Base-by-base conservation (phyloP, 1,139 yeast species). In the Meyerozyma carpophila region DNA sequence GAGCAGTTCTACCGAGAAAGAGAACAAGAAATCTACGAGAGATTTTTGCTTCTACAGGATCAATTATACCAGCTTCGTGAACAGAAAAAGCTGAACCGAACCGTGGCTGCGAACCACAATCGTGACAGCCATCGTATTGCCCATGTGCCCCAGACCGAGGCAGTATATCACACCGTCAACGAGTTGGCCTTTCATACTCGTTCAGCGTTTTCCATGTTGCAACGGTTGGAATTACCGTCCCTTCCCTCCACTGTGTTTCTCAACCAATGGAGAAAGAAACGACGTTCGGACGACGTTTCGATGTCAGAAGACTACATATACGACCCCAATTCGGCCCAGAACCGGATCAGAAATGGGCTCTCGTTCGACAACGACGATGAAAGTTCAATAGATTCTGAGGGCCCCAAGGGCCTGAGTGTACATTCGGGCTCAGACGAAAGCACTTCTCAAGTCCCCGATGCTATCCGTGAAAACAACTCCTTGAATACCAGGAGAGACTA, bases 1-100 rank as follows among this genome's bases (percentile, higher is more conserved):
- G 82, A 85, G 41, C 45, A 37, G 0, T 87, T 87, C 56, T 87
- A 75, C 58, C 65, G 59, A 39, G 79, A 74, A 37, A 80, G 75
- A 53, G 94, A 86, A 54, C 69, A 70, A 28, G 84, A 80, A 36
- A 80, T 77, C 0, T 72, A 80, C 40, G 79, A 79, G 45, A 67
- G 91, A 47, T 83, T 77, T 52, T 62, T 81, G 13, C 58, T 83
- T 8, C 58, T 88, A 20, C 86, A 84, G 53, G 86, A 80, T 50
- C 95, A 87, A 58, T 59, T 88, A 39, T 75, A 75, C 48, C 83
- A 80, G 48, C 58, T 87, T 47, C 69, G 79, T 43, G 81, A 79
- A 39, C 91, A 84, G 52, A 72, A 70, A 42, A 45, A 54, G 16
- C 44, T 50, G 25, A 45, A 40, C 14, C 44, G 39, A 13, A 47